Evolutionary conservation across 805 yeast genomes (phyloP).

Genomic region (Zygoascus flipseniorum): DNA sequence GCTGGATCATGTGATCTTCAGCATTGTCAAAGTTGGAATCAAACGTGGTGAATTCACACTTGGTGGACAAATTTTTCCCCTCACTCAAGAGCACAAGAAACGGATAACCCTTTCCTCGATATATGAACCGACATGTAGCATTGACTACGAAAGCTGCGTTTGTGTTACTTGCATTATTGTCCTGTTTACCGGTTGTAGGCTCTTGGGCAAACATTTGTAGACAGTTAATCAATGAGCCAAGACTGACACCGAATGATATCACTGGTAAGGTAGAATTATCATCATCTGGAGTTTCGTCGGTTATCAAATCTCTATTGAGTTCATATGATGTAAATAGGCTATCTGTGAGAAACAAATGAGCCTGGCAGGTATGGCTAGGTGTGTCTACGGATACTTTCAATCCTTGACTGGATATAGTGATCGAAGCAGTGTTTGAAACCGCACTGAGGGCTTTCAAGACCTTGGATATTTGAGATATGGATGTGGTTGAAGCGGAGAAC

Average conservation of each 20-base stretch:
- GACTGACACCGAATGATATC: conserved; percentile 13
- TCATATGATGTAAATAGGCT: conserved; percentile 17
- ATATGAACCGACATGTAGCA: conserved; percentile 33
- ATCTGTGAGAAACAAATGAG: conserved; percentile 15
- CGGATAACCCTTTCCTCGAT: conserved; percentile 43
- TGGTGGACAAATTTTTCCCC: conserved; percentile 44
- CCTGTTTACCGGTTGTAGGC: not conserved
- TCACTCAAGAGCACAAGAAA: conserved; percentile 47
- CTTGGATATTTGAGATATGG: conserved; percentile 38
- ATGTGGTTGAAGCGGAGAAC: conserved; percentile 41
- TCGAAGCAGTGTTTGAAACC: conserved; percentile 33
- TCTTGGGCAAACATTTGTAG: conserved; percentile 18
- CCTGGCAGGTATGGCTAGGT: conserved; percentile 16
- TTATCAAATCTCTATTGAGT: conserved; percentile 6
- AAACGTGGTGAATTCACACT: conserved; percentile 47
- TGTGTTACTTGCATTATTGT: not conserved
- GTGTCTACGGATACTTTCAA: conserved; percentile 40
- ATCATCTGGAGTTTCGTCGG: not conserved
- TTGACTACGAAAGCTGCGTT: conserved; percentile 6
- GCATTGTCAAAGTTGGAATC: conserved; percentile 26
- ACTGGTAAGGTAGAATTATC: not conserved
- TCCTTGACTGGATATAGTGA: conserved; percentile 44
- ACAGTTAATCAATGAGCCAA: conserved; percentile 18
- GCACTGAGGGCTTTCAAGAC: conserved; percentile 37
- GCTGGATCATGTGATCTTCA: conserved; percentile 27